Percentiles rank a stretch among this genome's conserved stretches.
These are phyloP conservation scores for Prunus mume DNA, from an alignment of 306 rosid species.

Conservation along the genomic window DNA sequence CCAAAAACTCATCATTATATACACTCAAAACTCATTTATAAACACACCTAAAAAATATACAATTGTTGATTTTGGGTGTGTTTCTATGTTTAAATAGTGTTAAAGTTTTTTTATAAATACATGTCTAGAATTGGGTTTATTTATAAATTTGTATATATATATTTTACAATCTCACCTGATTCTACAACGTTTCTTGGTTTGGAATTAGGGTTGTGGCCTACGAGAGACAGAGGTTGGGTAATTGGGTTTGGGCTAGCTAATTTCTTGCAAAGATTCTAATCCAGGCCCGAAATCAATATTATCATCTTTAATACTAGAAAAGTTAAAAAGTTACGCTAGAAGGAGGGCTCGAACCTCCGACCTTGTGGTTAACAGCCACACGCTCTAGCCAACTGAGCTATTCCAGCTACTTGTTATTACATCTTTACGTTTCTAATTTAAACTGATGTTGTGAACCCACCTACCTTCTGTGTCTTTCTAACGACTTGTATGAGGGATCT, in stretches of 20 bases:
- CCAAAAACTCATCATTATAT: too few relatives aligned
- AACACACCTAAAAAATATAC: too few relatives aligned
- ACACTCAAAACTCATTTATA: too few relatives aligned
- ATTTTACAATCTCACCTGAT: neutral
- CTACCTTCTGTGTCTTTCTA: neutral
- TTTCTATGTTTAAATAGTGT: too few relatives aligned
- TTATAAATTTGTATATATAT: too few relatives aligned
- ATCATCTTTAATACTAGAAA: neutral
- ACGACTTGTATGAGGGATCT: neutral
- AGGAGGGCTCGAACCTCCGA: conserved; percentile 23
- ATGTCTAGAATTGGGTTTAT: too few relatives aligned
- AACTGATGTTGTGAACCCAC: fast-evolving
- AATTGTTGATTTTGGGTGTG: too few relatives aligned
- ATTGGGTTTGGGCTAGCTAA: too few relatives aligned
- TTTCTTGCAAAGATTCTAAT: too few relatives aligned
- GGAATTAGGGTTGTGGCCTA: neutral
- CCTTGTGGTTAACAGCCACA: conserved; percentile 26
- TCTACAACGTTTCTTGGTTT: neutral
- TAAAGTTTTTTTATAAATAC: too few relatives aligned
- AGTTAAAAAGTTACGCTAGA: neutral
- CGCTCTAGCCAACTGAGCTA: conserved; percentile 26
- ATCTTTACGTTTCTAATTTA: fast-evolving
- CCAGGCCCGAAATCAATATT: too few relatives aligned
- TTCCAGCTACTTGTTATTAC: neutral
- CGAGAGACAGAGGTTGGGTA: neutral